These are phyloP conservation scores for Xylaria curta DNA, from an alignment of 495 filamentous ascomycete genomes.

Conservation along the genomic window DNA sequence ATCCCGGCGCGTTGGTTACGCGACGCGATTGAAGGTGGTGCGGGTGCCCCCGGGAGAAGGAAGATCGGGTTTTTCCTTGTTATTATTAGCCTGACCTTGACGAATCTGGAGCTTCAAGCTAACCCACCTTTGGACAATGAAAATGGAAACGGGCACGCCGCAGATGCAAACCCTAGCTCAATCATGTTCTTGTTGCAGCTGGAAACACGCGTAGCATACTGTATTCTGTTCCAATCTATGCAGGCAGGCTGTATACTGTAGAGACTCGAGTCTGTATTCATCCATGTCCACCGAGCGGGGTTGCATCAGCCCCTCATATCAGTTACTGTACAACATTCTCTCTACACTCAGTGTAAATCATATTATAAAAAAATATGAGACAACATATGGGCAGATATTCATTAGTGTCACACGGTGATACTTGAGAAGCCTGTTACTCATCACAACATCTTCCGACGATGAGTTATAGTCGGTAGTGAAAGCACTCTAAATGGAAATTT, in stretches of 20 bases:
- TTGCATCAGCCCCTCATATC: neutral
- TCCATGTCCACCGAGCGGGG: conserved; percentile 14
- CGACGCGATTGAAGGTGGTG: conserved; percentile 18
- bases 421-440: neutral
- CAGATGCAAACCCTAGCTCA: conserved; percentile 6
- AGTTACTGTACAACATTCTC: neutral
- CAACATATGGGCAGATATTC: neutral
- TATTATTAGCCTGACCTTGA: conserved; percentile 15
- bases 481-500: conserved; percentile 5
- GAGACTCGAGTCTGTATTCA: neutral
- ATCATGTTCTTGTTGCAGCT: conserved; percentile 7
- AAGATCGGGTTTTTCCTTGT: neutral
- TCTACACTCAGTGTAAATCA: too few species aligned
- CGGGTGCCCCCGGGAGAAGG: conserved; percentile 1
- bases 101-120: conserved; percentile 5
- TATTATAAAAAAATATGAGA: neutral
- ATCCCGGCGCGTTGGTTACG: conserved; percentile 21
- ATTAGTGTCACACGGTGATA: neutral
- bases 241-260: neutral
- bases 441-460: neutral
- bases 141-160: neutral
- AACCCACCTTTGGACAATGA: neutral
- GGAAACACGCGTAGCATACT: neutral
- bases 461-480: neutral
- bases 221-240: neutral